Base-by-base conservation (phyloP, 352 stramenopile genomes). In the Phytophthora foliorum region DNA sequence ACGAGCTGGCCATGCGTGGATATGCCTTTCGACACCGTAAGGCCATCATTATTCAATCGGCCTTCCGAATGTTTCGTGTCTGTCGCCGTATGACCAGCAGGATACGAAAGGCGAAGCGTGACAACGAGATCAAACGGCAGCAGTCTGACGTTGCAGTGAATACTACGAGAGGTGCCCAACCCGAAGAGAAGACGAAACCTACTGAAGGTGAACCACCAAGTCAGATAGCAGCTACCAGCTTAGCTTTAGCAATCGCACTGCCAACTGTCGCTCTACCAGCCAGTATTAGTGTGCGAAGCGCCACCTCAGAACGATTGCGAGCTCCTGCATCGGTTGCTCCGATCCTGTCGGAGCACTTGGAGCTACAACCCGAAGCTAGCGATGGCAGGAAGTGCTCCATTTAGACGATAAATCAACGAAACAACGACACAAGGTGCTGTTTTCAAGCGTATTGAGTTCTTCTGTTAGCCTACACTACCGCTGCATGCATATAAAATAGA, bases 1-100 rank as follows among this genome's bases (percentile, higher is more conserved):
- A 94, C 44, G 88, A 95, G 45, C 66, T 95, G 1, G 85, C 86
- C 0, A 84, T 93, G 21, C 81, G 84, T 22, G 78, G 82, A 6
- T 93, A 93, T 49, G 83, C 90, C 9, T 82, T 82, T 17, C 84
- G 84, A 6, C 82, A 93, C 54, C 79, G 80, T 10, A 78, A 79
- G 6, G 77, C 82, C 3, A 69, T 95, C 34, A 75, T 72, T 22
- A 86, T 95, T 36, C 88, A 95, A 53, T 80, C 84, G 3, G 38
- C 61, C 1, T 95, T 91, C 42, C 72, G 81, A 16, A 91, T 88
- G 81, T 90, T 81, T 16, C 83, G 85, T 14, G 67, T 89, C 0
- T 49, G 59, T 31, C 63, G 69, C 42, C 69, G 69, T 4, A 69
- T 62, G 19, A 29, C n/a, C 0, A 63, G 32, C 21, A 70, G 49